Evolutionary conservation across 768 basidiomycete genomes (phyloP).

Genomic region (Xerocomus potaroensis): DNA sequence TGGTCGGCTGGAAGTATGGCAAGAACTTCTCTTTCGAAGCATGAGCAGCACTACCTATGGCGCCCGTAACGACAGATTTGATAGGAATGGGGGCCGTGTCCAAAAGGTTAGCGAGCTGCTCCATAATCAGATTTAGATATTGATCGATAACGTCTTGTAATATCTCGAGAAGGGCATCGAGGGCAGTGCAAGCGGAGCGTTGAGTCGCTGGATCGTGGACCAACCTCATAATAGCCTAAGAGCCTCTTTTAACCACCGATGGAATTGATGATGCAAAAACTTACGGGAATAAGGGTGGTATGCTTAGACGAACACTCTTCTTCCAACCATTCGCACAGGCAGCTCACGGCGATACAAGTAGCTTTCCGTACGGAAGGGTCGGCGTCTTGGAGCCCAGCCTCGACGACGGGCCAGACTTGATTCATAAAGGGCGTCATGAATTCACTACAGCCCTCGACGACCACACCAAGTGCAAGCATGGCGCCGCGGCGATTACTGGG

Average conservation of each 20-base stretch:
- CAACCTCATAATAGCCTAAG: conserved; percentile 82
- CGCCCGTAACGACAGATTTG: conserved; percentile 94
- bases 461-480: conserved; percentile 91
- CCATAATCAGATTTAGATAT: conserved; percentile 94
- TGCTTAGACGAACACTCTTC: conserved; percentile 89
- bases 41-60: conserved; percentile 97
- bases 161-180: conserved; percentile 95
- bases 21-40: conserved; percentile 88
- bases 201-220: conserved; percentile 86
- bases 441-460: conserved; percentile 97
- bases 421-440: conserved; percentile 92
- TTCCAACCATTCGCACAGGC: conserved; percentile 95
- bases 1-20: conserved; percentile 92
- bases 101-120: conserved; percentile 81
- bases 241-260: background rate
- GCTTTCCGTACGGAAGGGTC: conserved; percentile 90
- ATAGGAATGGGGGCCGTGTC: conserved; percentile 82
- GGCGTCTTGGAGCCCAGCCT: conserved; percentile 78
- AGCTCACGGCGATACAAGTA: conserved; percentile 92
- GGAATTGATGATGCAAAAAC: conserved; percentile 20
- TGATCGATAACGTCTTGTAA: conserved; percentile 85
- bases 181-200: conserved; percentile 90
- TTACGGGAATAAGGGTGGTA: conserved; percentile 76
- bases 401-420: conserved; percentile 92
- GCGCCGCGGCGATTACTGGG: conserved; percentile 82